Evolutionary conservation across 106 monocot species (phyloP).

Genomic region (Dendrobium nobile): DNA sequence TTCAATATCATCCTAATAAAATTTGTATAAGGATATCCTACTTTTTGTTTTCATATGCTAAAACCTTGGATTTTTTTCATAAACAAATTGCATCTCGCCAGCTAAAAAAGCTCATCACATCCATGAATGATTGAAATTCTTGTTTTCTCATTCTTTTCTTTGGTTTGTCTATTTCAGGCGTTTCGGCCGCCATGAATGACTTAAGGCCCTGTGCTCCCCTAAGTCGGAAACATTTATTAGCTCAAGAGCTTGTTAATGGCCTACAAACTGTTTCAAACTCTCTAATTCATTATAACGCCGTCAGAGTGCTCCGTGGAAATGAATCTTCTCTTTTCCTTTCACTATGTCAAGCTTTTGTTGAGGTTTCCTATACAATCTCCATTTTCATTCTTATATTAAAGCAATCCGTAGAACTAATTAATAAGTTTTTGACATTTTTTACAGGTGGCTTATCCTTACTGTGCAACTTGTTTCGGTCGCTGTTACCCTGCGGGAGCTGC

Average conservation of each 20-base stretch:
- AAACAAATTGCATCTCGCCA: too few species aligned
- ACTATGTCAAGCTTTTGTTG: constrained; percentile 79
- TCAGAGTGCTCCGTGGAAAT: constrained; percentile 67
- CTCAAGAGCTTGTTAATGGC: constrained; percentile 69
- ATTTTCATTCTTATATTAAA: background rate
- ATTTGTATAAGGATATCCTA: too few species aligned
- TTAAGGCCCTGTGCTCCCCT: constrained; percentile 84
- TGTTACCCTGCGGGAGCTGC: constrained; percentile 79
- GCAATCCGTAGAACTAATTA: background rate
- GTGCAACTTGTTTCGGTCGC: constrained; percentile 75
- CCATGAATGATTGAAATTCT: background rate
- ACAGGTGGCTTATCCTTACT: constrained; percentile 81
- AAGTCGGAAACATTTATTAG: constrained; percentile 59
- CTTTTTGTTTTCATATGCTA: too few species aligned
- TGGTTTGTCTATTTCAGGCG: constrained; percentile 33
- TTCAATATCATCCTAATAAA: too few species aligned
- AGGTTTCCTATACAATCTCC: constrained; percentile 40
- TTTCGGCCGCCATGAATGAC: constrained; percentile 92
- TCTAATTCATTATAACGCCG: constrained; percentile 68
- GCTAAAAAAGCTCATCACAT: too few species aligned
- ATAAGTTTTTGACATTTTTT: background rate
- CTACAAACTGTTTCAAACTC: constrained; percentile 76
- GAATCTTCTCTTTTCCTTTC: constrained; percentile 89
- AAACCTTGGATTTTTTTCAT: too few species aligned
- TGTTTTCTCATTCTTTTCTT: background rate